phyloP scores from a whole-genome alignment of 1,284 basidiomycete species.

The Cryptococcus floricola region DNA sequence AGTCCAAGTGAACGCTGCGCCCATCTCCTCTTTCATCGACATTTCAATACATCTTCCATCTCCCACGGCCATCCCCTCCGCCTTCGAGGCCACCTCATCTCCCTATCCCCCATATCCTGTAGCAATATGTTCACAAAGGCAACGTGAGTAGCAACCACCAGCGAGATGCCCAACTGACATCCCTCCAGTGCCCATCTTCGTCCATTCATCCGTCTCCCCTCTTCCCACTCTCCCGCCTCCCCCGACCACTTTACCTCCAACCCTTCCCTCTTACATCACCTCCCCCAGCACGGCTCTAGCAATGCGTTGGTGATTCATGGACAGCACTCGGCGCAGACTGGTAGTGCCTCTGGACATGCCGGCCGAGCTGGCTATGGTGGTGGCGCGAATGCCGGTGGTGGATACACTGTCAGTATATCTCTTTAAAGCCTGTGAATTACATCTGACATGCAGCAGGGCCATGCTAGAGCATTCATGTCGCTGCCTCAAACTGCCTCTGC shows the following conservation, averaged over 20 bases:
- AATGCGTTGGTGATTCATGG: conserved; percentile 19
- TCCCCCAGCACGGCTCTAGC: conserved; percentile 29
- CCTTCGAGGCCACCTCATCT: no score
- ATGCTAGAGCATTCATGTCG: conserved; percentile 43
- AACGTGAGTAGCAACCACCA: conserved; percentile 30
- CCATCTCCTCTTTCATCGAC: no score
- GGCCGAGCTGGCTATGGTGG: conserved; percentile 39
- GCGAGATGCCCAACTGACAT: neutral
- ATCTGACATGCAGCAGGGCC: conserved; percentile 20
- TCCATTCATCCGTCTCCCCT: conserved; percentile 41
- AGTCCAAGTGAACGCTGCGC: no score
- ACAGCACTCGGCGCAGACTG: conserved; percentile 23
- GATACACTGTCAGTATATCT: conserved; percentile 37
- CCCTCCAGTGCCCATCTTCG: conserved; percentile 41
- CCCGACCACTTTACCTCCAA: conserved; percentile 50
- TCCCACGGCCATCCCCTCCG: no score
- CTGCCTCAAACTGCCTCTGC: conserved; percentile 29
- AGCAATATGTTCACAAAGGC: conserved; percentile 41
- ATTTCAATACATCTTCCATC: no score
- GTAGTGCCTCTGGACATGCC: conserved; percentile 3
- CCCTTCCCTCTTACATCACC: conserved; percentile 46
- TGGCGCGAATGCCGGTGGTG: conserved; percentile 31
- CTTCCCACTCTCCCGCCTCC: conserved; percentile 16
- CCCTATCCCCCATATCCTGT: no score
- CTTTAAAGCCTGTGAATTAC: neutral